Base-by-base conservation (phyloP, 2,329 filamentous ascomycete genomes). In the Talaromyces sp. region DNA sequence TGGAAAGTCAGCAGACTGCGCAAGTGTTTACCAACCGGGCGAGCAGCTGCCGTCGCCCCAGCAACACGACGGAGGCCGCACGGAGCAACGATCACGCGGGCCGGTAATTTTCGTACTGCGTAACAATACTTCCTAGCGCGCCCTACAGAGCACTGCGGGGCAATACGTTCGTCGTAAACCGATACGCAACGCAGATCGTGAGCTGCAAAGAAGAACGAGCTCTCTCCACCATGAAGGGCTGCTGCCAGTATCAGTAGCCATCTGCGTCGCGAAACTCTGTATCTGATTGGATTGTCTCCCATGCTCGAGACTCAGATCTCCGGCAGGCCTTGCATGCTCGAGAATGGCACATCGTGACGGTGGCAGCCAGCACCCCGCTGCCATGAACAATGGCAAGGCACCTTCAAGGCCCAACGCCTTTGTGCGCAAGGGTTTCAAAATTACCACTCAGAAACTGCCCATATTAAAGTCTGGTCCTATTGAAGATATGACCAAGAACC, bases 401-500 rank as follows among this genome's bases (percentile, higher is more conserved):
- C 31, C 66, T 35, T 74, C 69, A 70, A 80, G 68, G 75, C 84
- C 65, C 9, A 77, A 78, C 55, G 82, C 85, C 7, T 89, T 89
- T 74, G 75, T 74, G 2, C 86, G 90, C 68, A 81, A 83, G 65
- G 83, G 82, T 69, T 96, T 93, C 81, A 84, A 80, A 68, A 87
- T 98, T 74, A 84, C 85, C 29, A 90, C 90, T 58, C 89, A 91
- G 72, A 97, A 97, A 80, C 87, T 95, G 56, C 95, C 95, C 64
- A 99, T 99, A 75, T 89, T 96, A 68, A 97, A 96, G 76, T 87
- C 93, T 52, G 89, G 84, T 6, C 90, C 92, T 56, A 98, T 99
- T 71, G 92, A 96, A 71, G 85, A 85, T 41, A 90, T 99, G 86
- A 87, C 88, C 46, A 81, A 82, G 60, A 86, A 84, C 64, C 83